Evolutionary conservation across 352 stramenopile species (phyloP).

Genomic region (Phytopythium aichiense): DNA sequence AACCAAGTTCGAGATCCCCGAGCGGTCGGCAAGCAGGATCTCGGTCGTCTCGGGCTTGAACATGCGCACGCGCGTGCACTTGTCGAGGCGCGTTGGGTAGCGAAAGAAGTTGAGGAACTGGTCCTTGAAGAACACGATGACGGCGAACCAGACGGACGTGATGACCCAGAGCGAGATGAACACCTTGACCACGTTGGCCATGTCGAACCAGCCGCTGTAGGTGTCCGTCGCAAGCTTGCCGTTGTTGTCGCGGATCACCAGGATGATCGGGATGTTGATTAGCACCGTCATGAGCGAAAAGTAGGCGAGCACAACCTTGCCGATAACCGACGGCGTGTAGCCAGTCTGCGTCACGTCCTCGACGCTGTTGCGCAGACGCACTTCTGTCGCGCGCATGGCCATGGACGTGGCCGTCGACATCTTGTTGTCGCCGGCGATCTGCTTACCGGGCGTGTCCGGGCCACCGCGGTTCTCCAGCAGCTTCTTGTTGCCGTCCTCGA

Average conservation of each 20-base stretch:
- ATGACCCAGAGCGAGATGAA: constrained; percentile 63
- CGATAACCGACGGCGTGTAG: constrained; percentile 37
- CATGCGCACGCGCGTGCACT: constrained; percentile 49
- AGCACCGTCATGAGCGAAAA: constrained; percentile 50
- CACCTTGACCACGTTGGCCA: constrained; percentile 41
- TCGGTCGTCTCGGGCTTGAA: constrained; percentile 54
- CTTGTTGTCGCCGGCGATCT: constrained; percentile 10
- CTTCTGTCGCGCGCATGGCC: constrained; percentile 37
- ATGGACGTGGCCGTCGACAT: constrained; percentile 27
- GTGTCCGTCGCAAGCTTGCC: constrained; percentile 36
- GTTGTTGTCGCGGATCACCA: constrained; percentile 54
- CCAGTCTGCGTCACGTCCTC: constrained; percentile 53
- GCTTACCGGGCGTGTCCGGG: constrained; percentile 32
- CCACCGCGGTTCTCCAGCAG: constrained; percentile 50
- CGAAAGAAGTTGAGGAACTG: constrained; percentile 66
- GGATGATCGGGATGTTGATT: constrained; percentile 51
- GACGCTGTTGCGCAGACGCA: constrained; percentile 35
- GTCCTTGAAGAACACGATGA: constrained; percentile 37
- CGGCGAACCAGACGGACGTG: constrained; percentile 40
- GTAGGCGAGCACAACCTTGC: constrained; percentile 50
- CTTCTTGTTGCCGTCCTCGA: constrained; percentile 43
- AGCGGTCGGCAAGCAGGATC: constrained; percentile 52
- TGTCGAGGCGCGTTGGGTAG: constrained; percentile 29
- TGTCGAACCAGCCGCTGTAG: constrained; percentile 52
- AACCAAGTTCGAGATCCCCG: constrained; percentile 51